Base-by-base conservation (phyloP, 495 filamentous ascomycete species). In the Penicillium steckii region DNA sequence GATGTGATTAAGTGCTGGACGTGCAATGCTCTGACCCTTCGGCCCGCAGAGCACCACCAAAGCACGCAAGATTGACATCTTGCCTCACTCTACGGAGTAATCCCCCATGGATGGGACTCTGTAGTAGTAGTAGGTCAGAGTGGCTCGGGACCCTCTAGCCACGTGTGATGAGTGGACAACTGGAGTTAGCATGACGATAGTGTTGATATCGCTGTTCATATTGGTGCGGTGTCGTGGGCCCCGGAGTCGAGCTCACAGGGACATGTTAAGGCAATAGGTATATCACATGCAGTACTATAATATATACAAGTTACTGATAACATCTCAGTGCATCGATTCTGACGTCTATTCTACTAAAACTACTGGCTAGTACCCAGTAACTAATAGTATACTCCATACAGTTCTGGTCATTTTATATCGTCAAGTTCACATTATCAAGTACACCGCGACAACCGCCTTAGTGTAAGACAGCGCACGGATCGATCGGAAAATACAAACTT, bases 391-490 rank as follows among this genome's bases (percentile, higher is more conserved):
- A n/a, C n/a, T n/a, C n/a, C n/a, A n/a, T n/a, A n/a, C n/a, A n/a
- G n/a, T n/a, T n/a, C n/a, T n/a, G n/a, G n/a, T 44, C 37, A 44
- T 38, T 19, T 46, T 53, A 53, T 53, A 27, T 15, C 6, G 41
- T 41, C n/a, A 41, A 22, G 18, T 23, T 41, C 38, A 41, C 38
- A n/a, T 41, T 41, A 41, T 41, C 38, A n/a, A 41, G 38, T 19
- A 53, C 45, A 41, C 51, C 45, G 55, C 55, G 52, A 56, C 48
- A 59, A 52, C 56, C 55, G 56, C 56, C 46, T 19, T 42, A 46
- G n/a, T n/a, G n/a, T 43, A 61, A 33, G 55, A 50, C 47, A 47
- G 38, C 53, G 53, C 58, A 54, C 58, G 57, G 57, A 53, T 60
- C 45, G 25, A 44, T 30, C 32, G 35, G 42, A 46, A 51, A 22